These are phyloP conservation scores for Tremellales sp. DNA, from an alignment of 1,284 basidiomycete species.

Conservation along the genomic window DNA sequence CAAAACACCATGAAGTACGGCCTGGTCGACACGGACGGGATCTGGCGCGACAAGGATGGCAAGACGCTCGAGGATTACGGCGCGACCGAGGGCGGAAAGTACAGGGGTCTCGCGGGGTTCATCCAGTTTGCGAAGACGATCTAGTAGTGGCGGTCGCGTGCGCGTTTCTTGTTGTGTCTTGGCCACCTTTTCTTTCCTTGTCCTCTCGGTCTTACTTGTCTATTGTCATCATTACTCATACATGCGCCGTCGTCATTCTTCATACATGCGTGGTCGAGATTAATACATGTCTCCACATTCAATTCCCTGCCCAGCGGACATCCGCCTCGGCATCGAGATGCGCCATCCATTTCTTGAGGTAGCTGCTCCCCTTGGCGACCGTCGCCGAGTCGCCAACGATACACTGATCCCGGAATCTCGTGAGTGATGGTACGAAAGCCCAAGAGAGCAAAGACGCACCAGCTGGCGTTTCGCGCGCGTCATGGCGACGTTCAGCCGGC, in stretches of 20 bases:
- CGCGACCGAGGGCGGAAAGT: constrained; percentile 37
- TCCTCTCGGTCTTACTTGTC: too few relatives aligned
- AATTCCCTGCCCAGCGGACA: constrained; percentile 72
- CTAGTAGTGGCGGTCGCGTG: too few relatives aligned
- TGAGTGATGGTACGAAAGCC: too few relatives aligned
- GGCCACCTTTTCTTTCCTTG: too few relatives aligned
- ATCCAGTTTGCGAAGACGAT: constrained; percentile 40
- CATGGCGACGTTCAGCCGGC: constrained; percentile 92
- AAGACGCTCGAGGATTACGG: constrained; percentile 48
- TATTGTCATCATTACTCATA: too few relatives aligned
- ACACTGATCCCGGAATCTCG: constrained; percentile 55
- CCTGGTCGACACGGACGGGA: constrained; percentile 60
- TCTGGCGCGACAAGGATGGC: constrained; percentile 62
- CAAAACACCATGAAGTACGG: constrained; percentile 69
- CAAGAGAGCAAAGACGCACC: constrained; percentile 51
- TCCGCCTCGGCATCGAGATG: constrained; percentile 89
- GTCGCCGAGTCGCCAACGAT: constrained; percentile 88
- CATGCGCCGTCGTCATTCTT: too few relatives aligned
- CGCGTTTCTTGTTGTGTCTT: too few relatives aligned
- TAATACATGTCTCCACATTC: too few relatives aligned
- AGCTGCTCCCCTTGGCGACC: constrained; percentile 72
- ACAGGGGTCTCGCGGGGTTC: constrained; percentile 41
- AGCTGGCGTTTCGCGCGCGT: constrained; percentile 86
- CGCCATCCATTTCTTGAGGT: constrained; percentile 79
- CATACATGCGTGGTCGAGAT: too few relatives aligned